A percentile compares a stretch with the other conserved stretches of the same genome.
These are phyloP conservation scores for Amylocystis lapponica DNA, from an alignment of 768 basidiomycete species.

Conservation along the genomic window DNA sequence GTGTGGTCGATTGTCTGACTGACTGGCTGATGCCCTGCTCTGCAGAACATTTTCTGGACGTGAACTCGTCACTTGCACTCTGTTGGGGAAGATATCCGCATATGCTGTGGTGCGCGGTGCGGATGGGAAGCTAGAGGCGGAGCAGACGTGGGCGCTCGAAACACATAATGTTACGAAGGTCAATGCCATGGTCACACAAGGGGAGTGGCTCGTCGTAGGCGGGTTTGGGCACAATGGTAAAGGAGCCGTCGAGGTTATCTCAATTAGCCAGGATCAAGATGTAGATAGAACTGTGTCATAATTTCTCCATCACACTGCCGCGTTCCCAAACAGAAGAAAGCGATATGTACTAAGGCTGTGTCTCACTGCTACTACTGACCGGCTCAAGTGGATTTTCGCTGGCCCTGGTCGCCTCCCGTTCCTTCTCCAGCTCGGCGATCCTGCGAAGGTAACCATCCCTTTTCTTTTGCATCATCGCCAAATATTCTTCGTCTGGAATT, in stretches of 20 bases:
- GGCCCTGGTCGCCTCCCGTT: constrained; percentile 8
- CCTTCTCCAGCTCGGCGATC: constrained; percentile 53
- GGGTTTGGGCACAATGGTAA: constrained; percentile 53
- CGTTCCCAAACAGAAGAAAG: background rate
- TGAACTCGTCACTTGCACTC: constrained; percentile 48
- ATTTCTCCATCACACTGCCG: background rate
- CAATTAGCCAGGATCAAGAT: background rate
- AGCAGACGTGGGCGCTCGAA: constrained; percentile 42
- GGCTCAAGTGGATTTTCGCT: background rate
- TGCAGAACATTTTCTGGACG: constrained; percentile 46
- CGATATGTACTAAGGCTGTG: background rate
- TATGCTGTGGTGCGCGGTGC: constrained; percentile 39
- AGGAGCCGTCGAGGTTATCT: constrained; percentile 52
- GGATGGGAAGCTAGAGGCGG: constrained; percentile 34
- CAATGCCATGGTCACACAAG: constrained; percentile 51
- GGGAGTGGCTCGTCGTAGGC: constrained; percentile 49
- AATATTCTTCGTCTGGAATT: constrained; percentile 70
- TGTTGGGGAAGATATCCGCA: constrained; percentile 52
- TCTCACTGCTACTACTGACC: background rate
- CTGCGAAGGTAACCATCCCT: constrained; percentile 48
- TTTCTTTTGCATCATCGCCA: constrained; percentile 50
- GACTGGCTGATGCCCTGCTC: background rate
- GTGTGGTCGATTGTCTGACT: background rate
- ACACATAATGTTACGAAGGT: constrained; percentile 50
- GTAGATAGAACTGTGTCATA: background rate